Percentiles rank a stretch among this genome's conserved stretches.
Evolutionary conservation across 768 basidiomycete species (phyloP).

Genomic region (Calvatia gigantea): DNA sequence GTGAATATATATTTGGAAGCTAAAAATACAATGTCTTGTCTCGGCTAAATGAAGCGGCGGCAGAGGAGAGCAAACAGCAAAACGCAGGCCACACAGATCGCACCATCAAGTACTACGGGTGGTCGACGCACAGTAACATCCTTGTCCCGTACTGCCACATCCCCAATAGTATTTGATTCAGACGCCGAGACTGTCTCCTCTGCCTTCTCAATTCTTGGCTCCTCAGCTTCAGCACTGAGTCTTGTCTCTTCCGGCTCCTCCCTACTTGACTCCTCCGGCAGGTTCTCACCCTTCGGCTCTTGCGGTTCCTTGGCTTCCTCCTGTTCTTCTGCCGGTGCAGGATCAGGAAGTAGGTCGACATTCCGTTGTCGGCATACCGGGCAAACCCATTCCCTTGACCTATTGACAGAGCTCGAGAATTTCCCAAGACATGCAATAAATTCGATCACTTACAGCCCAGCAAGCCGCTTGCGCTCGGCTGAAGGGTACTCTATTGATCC

Average conservation of each 20-base stretch:
- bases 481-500: constrained; percentile 82
- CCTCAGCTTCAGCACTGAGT: neutral
- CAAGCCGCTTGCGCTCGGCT: constrained; percentile 74
- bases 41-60: constrained; percentile 44
- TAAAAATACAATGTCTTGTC: constrained; percentile 14
- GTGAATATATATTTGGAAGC: constrained; percentile 1
- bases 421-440: neutral
- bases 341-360: constrained; percentile 69
- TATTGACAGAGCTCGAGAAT: constrained; percentile 23
- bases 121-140: constrained; percentile 30
- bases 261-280: neutral
- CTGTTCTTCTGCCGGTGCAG: constrained; percentile 17
- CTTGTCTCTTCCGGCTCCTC: neutral
- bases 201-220: neutral
- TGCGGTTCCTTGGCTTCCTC: no score
- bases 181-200: neutral
- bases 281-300: neutral
- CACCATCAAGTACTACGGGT: constrained; percentile 67
- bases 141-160: constrained; percentile 11
- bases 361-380: constrained; percentile 70
- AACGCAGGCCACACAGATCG: constrained; percentile 70
- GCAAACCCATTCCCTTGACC: constrained; percentile 80
- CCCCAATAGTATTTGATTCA: neutral
- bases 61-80: constrained; percentile 67
- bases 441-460: constrained; percentile 53